Conservation (phyloP, 2,329 filamentous ascomycete genomes). For the Fusarium incarnatum region DNA sequence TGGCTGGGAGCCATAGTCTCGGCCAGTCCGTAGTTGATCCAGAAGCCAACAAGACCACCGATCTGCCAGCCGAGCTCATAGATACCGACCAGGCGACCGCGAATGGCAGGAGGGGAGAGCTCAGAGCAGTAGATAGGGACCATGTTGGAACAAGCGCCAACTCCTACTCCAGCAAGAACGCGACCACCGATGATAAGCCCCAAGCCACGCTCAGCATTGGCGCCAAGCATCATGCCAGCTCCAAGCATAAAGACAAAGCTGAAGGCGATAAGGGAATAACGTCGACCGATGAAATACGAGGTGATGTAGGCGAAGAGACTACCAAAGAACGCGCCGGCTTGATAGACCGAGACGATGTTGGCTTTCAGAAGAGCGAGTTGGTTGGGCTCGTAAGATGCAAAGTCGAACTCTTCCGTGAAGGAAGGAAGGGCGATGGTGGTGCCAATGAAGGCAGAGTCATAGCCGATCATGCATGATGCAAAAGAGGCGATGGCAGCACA, state of each 20-base stretch:
- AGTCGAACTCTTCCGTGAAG: constrained; percentile 76
- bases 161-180: constrained; percentile 71
- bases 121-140: constrained; percentile 72
- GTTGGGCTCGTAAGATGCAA: constrained; percentile 60
- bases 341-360: constrained; percentile 85
- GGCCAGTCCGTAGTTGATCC: constrained; percentile 73
- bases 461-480: constrained; percentile 68
- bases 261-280: constrained; percentile 71
- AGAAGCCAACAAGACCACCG: constrained; percentile 72
- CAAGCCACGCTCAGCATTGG: constrained; percentile 69
- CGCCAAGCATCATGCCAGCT: constrained; percentile 77
- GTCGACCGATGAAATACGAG: constrained; percentile 75
- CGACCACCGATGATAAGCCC: constrained; percentile 71
- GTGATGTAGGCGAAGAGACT: constrained; percentile 75
- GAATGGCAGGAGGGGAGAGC: constrained; percentile 69
- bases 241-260: constrained; percentile 74
- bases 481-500: constrained; percentile 66
- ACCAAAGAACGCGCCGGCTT: constrained; percentile 86
- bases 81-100: constrained; percentile 72
- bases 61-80: constrained; percentile 75
- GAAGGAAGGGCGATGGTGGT: constrained; percentile 78
- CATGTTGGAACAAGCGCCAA: constrained; percentile 72
- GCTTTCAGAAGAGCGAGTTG: constrained; percentile 70
- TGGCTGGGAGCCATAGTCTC: constrained; percentile 56
- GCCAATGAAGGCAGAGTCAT: constrained; percentile 82